Percentiles rank a stretch among this genome's conserved stretches.
These are phyloP conservation scores for Sequoia sempervirens DNA, from an alignment of 75 land plant species.

Conservation along the genomic window DNA sequence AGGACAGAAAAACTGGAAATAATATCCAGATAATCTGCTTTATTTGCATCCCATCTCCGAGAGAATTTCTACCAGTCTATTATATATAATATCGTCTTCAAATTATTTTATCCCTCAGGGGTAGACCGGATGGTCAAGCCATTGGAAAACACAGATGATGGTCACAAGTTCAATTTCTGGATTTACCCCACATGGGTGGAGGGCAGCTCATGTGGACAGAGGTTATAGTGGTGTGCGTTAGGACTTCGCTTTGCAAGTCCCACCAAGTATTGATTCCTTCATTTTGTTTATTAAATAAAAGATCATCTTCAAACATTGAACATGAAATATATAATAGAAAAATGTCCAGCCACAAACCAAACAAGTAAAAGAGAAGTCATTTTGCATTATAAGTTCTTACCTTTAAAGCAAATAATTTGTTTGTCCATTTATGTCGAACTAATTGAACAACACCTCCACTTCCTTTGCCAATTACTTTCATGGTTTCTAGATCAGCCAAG, in stretches of 20 bases:
- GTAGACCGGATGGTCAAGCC: too few relatives aligned
- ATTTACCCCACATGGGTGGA: too few relatives aligned
- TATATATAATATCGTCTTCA: background rate
- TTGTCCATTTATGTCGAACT: conserved; percentile 93
- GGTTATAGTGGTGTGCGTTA: too few relatives aligned
- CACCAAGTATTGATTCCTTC: too few relatives aligned
- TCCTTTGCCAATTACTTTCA: conserved; percentile 90
- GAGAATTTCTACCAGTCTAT: background rate
- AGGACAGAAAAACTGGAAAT: background rate
- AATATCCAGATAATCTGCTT: background rate
- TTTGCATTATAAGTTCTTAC: conserved; percentile 20
- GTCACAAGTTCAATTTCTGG: too few relatives aligned
- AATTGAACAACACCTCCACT: conserved; percentile 87
- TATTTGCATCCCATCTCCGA: background rate
- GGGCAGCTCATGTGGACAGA: too few relatives aligned
- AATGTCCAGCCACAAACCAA: background rate
- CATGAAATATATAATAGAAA: background rate
- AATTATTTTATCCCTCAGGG: background rate
- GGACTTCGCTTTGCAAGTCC: too few relatives aligned
- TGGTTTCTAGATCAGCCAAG: conserved; percentile 71
- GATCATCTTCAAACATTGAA: background rate
- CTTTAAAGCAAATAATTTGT: conserved; percentile 83
- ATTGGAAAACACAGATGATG: too few relatives aligned
- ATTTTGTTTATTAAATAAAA: too few relatives aligned
- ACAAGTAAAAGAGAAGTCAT: background rate